These are phyloP conservation scores for Pestalotiopsis fici DNA, from an alignment of 2,329 filamentous ascomycete species.

Conservation along the genomic window DNA sequence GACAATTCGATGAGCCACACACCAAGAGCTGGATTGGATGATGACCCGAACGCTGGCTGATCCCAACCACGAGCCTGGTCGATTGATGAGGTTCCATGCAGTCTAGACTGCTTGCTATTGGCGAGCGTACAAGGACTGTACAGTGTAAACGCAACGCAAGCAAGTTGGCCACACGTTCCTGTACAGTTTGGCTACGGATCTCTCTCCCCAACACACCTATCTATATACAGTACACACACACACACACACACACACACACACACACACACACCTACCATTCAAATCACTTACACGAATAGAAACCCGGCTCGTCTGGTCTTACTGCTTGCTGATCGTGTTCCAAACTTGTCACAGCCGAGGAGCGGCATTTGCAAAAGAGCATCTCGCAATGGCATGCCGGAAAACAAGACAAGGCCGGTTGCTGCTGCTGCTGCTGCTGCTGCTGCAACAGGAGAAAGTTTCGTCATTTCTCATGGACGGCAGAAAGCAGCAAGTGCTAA, in stretches of 20 bases:
- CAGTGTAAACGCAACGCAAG: conserved; percentile 1
- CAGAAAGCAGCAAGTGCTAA: not conserved
- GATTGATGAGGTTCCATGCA: not conserved
- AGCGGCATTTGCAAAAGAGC: not conserved
- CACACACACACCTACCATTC: not conserved
- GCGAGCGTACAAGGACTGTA: not conserved
- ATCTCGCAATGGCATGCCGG: not conserved
- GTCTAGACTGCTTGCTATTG: not conserved
- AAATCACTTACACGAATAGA: not conserved
- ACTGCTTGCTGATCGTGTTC: not conserved
- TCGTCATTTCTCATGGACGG: not conserved
- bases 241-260: not conserved
- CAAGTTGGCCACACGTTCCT: not conserved
- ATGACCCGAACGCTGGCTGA: not conserved
- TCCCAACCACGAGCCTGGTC: conserved; percentile 2
- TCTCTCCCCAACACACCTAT: not conserved
- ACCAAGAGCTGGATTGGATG: conserved; percentile 2
- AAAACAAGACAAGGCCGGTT: not conserved
- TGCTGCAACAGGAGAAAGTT: not conserved
- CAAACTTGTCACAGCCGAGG: not conserved
- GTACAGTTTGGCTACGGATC: not conserved
- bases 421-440: too few relatives aligned
- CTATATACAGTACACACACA: not conserved
- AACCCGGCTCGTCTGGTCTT: conserved; percentile 5
- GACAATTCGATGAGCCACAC: conserved; percentile 6